Conservation (phyloP, 129 eudicot species). For the Artemisia argyi region DNA sequence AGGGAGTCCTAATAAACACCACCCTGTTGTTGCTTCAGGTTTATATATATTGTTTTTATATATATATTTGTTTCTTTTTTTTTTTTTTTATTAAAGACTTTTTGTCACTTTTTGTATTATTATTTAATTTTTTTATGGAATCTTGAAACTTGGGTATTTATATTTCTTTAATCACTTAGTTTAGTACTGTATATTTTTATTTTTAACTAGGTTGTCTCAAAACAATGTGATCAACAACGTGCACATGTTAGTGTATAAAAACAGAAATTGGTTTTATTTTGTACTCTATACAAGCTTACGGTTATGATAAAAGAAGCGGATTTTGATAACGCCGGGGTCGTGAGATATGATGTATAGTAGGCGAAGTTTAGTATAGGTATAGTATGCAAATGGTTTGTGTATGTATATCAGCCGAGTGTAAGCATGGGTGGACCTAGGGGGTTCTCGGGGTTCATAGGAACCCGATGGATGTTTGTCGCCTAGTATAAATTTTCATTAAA, state of each 20-base stretch:
- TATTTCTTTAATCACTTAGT: neutral
- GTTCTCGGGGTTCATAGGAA: too few species aligned
- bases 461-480: too few species aligned
- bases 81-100: neutral
- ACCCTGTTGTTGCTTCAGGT: constrained; percentile 34
- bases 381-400: too few species aligned
- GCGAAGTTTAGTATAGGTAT: too few species aligned
- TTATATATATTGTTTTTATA: neutral
- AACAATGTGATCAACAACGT: constrained; percentile 1
- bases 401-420: too few species aligned
- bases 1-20: constrained; percentile 33
- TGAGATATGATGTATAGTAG: too few species aligned
- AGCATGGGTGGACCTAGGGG: too few species aligned
- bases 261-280: neutral
- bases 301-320: neutral
- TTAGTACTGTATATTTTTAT: too few species aligned
- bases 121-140: too few species aligned
- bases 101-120: too few species aligned
- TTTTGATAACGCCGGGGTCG: neutral
- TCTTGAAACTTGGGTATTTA: neutral
- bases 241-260: neutral
- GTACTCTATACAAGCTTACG: neutral
- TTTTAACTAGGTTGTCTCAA: neutral
- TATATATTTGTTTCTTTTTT: neutral
- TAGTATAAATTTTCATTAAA: too few species aligned